Evolutionary conservation across 179 eudicot genomes (phyloP), one percentile per base, ranked within the genome.

Genomic region (Gypsophila paniculata): DNA sequence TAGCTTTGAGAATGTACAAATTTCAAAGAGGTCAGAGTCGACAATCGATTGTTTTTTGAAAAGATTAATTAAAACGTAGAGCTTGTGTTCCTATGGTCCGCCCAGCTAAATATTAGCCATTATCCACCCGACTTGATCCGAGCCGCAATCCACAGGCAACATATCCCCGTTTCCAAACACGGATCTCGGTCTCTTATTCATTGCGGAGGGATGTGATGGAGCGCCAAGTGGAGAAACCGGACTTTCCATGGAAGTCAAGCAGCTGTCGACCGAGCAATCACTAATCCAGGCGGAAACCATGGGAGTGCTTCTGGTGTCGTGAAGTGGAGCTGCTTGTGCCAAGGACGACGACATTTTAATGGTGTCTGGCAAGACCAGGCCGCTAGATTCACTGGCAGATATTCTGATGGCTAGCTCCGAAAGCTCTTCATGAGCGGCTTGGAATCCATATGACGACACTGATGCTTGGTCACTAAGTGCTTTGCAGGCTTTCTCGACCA

Each of bases 401-500:
- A 83, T 88, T 80, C 77, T 82, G 82, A 86, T 82, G 18, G 89
- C 91, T 48, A 90, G 72, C 53, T 86, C 89, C 0, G 96, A 88
- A 57, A 88, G 86, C 75, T 88, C 88, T 65, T 86, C 83, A 34
- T 85, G 77, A 34, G 90, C 89, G 18, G 89, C 86, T 76, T 88
- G 93, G 15, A 85, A 78, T 72, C 93, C 88, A 18, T 84, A 81
- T 49, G 85, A 55, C 46, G 85, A 55, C 46, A 79, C 82, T 22
- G 77, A 72, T 46, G 83, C 81, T 25, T 81, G 87, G 75, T 82
- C 87, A 57, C 76, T 79, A 14, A 90, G 81, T 36, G 83, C 89
- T 76, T 80, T 86, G 68, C 90, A 90, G n/a, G 96, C 96, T 85
- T 89, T 89, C 72, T 90, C 96, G 21, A 90, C 87, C 64, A 90